Evolutionary conservation across 768 basidiomycete species (phyloP).

Genomic region (Amyloporia xantha): DNA sequence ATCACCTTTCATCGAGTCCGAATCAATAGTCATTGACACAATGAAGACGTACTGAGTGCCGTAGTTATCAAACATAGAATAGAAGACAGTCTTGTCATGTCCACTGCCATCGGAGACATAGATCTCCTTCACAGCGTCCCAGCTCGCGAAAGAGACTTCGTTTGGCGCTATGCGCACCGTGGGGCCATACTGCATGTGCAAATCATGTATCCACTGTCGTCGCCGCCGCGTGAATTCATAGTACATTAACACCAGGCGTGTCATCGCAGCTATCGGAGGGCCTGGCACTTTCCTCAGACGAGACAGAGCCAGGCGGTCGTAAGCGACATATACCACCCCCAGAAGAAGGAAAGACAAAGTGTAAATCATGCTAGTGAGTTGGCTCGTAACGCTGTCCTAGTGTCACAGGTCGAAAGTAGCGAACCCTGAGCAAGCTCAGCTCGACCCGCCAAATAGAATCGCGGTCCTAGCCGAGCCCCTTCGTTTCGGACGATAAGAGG

Average conservation of each 20-base stretch:
- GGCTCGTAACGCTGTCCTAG: too few species aligned
- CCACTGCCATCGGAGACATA: constrained; percentile 19
- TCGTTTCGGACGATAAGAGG: too few species aligned
- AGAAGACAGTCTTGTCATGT: constrained; percentile 16
- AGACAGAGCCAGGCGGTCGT: too few species aligned
- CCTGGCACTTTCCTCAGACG: constrained; percentile 12
- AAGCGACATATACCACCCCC: too few species aligned
- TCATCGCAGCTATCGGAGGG: constrained; percentile 9
- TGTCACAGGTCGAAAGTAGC: too few species aligned
- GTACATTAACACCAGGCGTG: constrained; percentile 14
- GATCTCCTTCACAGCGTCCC: constrained; percentile 18
- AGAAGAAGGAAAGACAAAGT: too few species aligned
- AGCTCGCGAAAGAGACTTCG: constrained; percentile 17
- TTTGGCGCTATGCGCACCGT: constrained; percentile 16
- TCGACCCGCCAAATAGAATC: too few species aligned
- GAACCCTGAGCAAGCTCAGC: too few species aligned
- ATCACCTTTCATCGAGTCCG: neutral
- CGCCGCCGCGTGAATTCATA: constrained; percentile 13
- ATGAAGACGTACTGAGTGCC: constrained; percentile 8
- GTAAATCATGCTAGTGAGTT: too few species aligned
- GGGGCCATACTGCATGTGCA: constrained; percentile 15
- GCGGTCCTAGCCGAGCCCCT: too few species aligned
- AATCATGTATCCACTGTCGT: constrained; percentile 12
- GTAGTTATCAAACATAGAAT: constrained; percentile 12
- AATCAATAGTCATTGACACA: neutral